Evolutionary conservation across 305 asterid genomes (phyloP).

Genomic region (Vinca major): DNA sequence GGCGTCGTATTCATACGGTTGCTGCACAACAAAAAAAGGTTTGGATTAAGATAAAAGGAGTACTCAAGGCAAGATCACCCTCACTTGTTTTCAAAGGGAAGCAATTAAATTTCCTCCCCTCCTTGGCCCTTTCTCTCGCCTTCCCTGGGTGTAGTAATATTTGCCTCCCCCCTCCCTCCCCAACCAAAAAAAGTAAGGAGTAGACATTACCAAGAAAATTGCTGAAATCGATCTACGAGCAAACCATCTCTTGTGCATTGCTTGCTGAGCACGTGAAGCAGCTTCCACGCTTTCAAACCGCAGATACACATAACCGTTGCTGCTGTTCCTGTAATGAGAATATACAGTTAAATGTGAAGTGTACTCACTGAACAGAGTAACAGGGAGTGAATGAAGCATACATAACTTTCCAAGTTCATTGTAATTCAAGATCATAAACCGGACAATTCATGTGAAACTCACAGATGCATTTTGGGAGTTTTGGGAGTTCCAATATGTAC

Average conservation of each 20-base stretch:
- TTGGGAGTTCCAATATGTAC: neutral
- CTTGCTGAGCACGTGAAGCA: slow-evolving; percentile 78
- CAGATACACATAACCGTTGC: slow-evolving; percentile 85
- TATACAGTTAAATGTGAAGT: neutral
- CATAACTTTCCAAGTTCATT: neutral
- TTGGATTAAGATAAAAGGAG: too few relatives aligned
- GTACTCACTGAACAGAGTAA: neutral
- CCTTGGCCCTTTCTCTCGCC: too few relatives aligned
- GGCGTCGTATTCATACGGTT: slow-evolving; percentile 93
- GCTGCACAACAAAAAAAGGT: slow-evolving; percentile 38
- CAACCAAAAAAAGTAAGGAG: neutral
- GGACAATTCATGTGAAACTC: neutral
- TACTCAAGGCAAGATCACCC: too few relatives aligned
- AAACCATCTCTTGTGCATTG: slow-evolving; percentile 97
- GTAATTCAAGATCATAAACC: neutral
- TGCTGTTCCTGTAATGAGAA: slow-evolving; percentile 57
- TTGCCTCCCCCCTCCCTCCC: too few relatives aligned
- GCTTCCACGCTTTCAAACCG: slow-evolving; percentile 74
- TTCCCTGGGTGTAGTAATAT: too few relatives aligned
- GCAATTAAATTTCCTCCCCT: too few relatives aligned
- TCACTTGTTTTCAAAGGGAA: too few relatives aligned
- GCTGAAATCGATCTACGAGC: slow-evolving; percentile 91
- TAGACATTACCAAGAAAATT: slow-evolving; percentile 62
- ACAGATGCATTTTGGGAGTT: neutral
- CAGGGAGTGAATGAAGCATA: neutral